Percentiles rank a stretch among this genome's conserved stretches.
Evolutionary conservation across 2,329 filamentous ascomycete genomes (phyloP).

Genomic region (Xylaria sp.): DNA sequence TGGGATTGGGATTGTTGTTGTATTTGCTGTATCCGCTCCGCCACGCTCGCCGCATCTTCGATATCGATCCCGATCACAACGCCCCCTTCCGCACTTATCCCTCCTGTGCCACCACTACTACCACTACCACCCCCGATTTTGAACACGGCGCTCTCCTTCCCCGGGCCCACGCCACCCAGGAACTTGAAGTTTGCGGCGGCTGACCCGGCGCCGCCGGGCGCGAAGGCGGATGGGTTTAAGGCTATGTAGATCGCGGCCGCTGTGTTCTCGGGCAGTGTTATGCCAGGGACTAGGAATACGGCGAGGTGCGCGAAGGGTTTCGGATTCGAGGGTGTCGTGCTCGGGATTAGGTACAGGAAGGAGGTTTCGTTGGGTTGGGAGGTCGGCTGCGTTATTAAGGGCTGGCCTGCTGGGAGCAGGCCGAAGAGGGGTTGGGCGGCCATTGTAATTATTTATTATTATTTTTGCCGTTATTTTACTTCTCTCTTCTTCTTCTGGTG

Average conservation of each 20-base stretch:
- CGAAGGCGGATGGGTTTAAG: conserved; percentile 52
- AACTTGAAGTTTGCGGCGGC: conserved; percentile 76
- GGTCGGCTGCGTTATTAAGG: conserved; percentile 65
- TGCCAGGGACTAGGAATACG: conserved; percentile 86
- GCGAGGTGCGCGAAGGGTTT: conserved; percentile 82
- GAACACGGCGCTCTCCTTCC: conserved; percentile 94
- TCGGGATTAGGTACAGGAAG: conserved; percentile 66
- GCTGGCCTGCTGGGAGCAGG: conserved; percentile 69
- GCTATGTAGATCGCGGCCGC: conserved; percentile 93
- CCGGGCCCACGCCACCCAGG: conserved; percentile 87
- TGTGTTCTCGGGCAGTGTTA: conserved; percentile 76
- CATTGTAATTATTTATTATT: conserved; percentile 6
- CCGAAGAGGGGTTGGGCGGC: conserved; percentile 64
- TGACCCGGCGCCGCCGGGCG: conserved; percentile 51
- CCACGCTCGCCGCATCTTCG: conserved; percentile 79
- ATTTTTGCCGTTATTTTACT: neutral
- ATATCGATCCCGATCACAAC: conserved; percentile 84
- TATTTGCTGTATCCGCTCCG: conserved; percentile 53
- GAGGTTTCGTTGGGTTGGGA: conserved; percentile 54
- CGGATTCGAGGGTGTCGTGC: conserved; percentile 49
- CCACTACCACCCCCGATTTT: conserved; percentile 64
- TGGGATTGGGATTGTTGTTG: conserved; percentile 24
- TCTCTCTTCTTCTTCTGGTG: neutral
- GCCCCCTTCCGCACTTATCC: conserved; percentile 48
- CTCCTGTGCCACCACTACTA: conserved; percentile 35